Evolutionary conservation across 345 rosid genomes (phyloP).

Genomic region (Excoecaria cochinchinensis): DNA sequence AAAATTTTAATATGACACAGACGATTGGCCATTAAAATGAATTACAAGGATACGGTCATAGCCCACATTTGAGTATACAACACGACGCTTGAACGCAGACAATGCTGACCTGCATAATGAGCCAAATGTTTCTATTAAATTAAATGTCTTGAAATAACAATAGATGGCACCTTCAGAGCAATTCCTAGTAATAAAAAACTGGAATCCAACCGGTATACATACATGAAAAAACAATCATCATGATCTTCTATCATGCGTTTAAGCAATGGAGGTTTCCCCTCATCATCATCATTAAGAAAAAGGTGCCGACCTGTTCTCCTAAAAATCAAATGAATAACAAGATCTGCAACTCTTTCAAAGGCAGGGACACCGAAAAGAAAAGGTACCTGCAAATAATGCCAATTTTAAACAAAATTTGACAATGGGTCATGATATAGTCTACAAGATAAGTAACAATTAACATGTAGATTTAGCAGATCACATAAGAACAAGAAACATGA

Average conservation of each 20-base stretch:
- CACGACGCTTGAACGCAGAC: slow-evolving; percentile 73
- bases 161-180: slow-evolving; percentile 7
- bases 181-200: slow-evolving; percentile 7
- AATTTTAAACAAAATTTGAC: slow-evolving; percentile 5
- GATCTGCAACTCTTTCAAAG: slow-evolving; percentile 77
- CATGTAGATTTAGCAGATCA: background rate
- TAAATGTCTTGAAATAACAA: background rate
- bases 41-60: slow-evolving; percentile 78
- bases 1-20: background rate
- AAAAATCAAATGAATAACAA: slow-evolving; percentile 89
- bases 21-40: background rate
- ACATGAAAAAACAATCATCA: slow-evolving; percentile 68
- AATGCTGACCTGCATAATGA: slow-evolving; percentile 78
- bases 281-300: slow-evolving; percentile 80
- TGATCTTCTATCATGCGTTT: slow-evolving; percentile 71
- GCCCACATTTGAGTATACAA: slow-evolving; percentile 80
- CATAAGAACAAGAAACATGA: background rate
- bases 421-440: background rate
- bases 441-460: background rate
- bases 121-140: slow-evolving; percentile 18
- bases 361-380: slow-evolving; percentile 95
- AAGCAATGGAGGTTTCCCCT: slow-evolving; percentile 82
- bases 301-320: slow-evolving; percentile 94
- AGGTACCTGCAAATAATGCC: slow-evolving; percentile 64
- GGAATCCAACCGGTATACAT: slow-evolving; percentile 46